phyloP scores from a whole-genome alignment of 2,329 filamentous ascomycete species.

The Stagonosporopsis vannaccii region DNA sequence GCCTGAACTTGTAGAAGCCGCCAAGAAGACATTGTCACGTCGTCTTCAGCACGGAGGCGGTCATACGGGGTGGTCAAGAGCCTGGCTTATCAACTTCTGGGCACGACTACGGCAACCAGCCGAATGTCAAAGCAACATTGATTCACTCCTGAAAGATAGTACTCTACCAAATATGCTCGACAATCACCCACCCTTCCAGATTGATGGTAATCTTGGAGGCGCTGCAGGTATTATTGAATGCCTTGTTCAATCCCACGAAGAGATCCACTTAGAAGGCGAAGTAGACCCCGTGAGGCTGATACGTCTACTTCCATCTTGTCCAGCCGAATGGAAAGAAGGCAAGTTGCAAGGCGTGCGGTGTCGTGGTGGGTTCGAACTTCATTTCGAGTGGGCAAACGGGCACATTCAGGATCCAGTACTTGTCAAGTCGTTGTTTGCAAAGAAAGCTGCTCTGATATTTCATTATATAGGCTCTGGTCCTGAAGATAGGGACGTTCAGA shows the following conservation, averaged over 20 bases:
- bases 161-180: conserved; percentile 57
- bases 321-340: conserved; percentile 12
- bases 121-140: conserved; percentile 49
- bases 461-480: conserved; percentile 10
- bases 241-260: conserved; percentile 12
- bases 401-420: conserved; percentile 5
- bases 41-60: conserved; percentile 40
- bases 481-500: not conserved
- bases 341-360: conserved; percentile 9
- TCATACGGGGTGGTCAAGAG: conserved; percentile 61
- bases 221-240: conserved; percentile 57
- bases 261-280: not conserved
- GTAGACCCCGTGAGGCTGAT: not conserved
- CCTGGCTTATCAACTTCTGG: conserved; percentile 60
- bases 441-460: not conserved
- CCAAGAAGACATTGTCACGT: conserved; percentile 43
- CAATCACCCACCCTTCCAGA: conserved; percentile 50
- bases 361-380: conserved; percentile 18
- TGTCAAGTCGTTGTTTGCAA: conserved; percentile 10
- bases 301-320: conserved; percentile 18
- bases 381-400: conserved; percentile 13
- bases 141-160: conserved; percentile 51
- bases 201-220: conserved; percentile 60
- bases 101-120: conserved; percentile 55
- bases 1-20: conserved; percentile 42